Conservation (phyloP, 441 rosid genomes). For the Adansonia grandidieri region DNA sequence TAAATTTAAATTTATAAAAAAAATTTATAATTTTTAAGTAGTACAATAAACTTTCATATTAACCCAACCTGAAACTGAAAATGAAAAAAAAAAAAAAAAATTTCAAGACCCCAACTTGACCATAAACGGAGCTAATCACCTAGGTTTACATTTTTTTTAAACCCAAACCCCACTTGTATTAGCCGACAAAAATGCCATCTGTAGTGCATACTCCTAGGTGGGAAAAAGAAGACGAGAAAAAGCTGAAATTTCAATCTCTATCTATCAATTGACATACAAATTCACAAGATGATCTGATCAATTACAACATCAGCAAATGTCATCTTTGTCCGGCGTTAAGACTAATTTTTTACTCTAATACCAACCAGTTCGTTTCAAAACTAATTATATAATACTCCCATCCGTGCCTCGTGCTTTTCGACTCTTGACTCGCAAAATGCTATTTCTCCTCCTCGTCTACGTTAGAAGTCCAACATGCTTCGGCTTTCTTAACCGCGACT, state of each 20-base stretch:
- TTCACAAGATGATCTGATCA: neutral
- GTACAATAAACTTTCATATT: no score
- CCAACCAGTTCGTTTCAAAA: neutral
- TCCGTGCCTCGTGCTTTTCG: neutral
- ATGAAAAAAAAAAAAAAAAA: no score
- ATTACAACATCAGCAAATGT: conserved; percentile 16
- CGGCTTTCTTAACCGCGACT: neutral
- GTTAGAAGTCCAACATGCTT: neutral
- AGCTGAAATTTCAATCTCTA: neutral
- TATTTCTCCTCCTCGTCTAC: neutral
- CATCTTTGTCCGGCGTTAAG: neutral
- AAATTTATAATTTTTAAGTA: no score
- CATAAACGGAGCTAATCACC: no score
- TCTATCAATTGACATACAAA: neutral
- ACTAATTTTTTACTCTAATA: neutral
- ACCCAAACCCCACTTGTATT: no score
- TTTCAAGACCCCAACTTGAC: no score
- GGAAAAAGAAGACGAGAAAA: no score
- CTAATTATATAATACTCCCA: neutral
- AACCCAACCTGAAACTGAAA: no score
- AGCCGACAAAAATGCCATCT: neutral
- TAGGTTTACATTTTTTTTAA: no score
- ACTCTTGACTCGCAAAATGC: neutral
- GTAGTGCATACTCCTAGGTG: no score
- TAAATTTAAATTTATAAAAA: no score